These are phyloP conservation scores for Cubamyces lactineus DNA, from an alignment of 768 basidiomycete genomes.

Conservation along the genomic window DNA sequence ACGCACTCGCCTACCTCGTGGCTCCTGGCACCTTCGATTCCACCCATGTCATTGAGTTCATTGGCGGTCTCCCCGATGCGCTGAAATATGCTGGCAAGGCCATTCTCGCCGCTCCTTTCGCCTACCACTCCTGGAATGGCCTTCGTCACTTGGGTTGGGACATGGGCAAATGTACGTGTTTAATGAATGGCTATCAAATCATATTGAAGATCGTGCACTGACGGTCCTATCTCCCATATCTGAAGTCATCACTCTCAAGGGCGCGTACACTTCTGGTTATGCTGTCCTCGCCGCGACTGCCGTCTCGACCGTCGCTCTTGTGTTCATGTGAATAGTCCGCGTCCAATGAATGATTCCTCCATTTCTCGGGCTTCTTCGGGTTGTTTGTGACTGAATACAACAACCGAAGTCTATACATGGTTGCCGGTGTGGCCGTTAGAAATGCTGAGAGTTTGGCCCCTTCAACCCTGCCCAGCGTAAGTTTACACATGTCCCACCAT, in stretches of 20 bases:
- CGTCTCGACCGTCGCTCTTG: conserved; percentile 70
- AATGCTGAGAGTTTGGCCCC: too few species aligned
- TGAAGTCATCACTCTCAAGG: conserved; percentile 78
- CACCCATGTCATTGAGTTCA: conserved; percentile 71
- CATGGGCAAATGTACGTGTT: conserved; percentile 76
- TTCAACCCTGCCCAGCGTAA: too few species aligned
- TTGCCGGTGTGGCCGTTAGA: too few species aligned
- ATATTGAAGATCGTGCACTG: not conserved
- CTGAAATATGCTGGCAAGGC: conserved; percentile 79
- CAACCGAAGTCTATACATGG: too few species aligned
- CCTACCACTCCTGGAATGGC: conserved; percentile 91
- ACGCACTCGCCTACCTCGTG: conserved; percentile 83
- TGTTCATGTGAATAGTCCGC: conserved; percentile 43
- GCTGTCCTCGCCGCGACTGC: conserved; percentile 80
- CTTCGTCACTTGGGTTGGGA: conserved; percentile 93
- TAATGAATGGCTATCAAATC: not conserved
- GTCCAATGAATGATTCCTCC: not conserved
- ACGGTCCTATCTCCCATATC: not conserved
- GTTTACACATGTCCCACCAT: too few species aligned
- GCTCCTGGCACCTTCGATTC: conserved; percentile 83
- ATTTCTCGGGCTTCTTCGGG: not conserved
- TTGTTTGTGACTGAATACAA: not conserved
- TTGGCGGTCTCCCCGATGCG: conserved; percentile 70
- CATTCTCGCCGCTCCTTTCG: conserved; percentile 82
- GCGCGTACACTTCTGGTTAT: conserved; percentile 81